phyloP scores from a whole-genome alignment of 208 protist species.

The Trypanosoma avium region DNA sequence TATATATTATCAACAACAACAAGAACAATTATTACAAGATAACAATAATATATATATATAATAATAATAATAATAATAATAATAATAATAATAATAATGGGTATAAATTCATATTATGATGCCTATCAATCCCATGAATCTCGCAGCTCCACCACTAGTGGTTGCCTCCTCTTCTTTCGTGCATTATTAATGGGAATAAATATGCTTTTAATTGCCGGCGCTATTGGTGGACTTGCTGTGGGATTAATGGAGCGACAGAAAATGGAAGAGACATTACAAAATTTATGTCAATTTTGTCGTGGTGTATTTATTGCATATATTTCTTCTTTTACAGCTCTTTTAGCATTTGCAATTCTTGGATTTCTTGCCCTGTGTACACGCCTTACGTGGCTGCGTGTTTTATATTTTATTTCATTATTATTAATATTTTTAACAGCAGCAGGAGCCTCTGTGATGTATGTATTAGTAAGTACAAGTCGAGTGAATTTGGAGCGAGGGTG shows the following conservation, averaged over 20 bases:
- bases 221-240: slow-evolving; percentile 23
- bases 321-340: slow-evolving; percentile 13
- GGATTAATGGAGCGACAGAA: slow-evolving; percentile 20
- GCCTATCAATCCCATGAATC: slow-evolving; percentile 2
- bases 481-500: slow-evolving; percentile 14
- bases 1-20: too few species aligned
- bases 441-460: slow-evolving; percentile 14
- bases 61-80: neutral
- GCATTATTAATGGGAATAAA: slow-evolving; percentile 28
- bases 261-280: slow-evolving; percentile 11
- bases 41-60: neutral
- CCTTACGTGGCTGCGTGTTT: slow-evolving; percentile 12
- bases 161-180: slow-evolving; percentile 12
- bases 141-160: neutral
- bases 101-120: slow-evolving; percentile 10
- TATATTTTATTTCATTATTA: slow-evolving; percentile 19
- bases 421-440: slow-evolving; percentile 14
- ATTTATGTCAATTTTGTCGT: slow-evolving; percentile 19
- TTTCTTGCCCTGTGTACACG: slow-evolving; percentile 30
- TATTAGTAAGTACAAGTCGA: slow-evolving; percentile 6
- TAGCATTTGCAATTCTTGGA: slow-evolving; percentile 18
- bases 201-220: slow-evolving; percentile 14
- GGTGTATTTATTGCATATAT: slow-evolving; percentile 23
- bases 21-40: too few species aligned
- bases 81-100: slow-evolving; percentile 8